phyloP scores from a whole-genome alignment of 2,329 filamentous ascomycete genomes.

The Colletotrichum cereale region DNA sequence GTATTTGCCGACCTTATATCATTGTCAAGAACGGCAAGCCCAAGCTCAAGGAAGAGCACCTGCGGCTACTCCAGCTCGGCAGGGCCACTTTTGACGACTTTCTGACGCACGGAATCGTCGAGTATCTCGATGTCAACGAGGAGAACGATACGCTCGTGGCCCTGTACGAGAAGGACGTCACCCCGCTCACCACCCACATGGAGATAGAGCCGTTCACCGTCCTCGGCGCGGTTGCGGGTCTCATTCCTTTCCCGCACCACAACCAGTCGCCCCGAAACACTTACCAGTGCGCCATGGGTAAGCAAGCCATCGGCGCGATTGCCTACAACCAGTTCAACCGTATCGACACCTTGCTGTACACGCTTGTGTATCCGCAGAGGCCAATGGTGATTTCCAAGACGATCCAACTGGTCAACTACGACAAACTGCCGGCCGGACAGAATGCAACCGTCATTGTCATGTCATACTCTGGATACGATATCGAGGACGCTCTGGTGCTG shows the following conservation, averaged over 20 bases:
- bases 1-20: slow-evolving; percentile 95
- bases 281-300: slow-evolving; percentile 99
- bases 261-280: slow-evolving; percentile 99
- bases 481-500: slow-evolving; percentile 95
- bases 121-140: slow-evolving; percentile 98
- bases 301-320: slow-evolving; percentile 98
- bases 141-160: slow-evolving; percentile 97
- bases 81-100: slow-evolving; percentile 95
- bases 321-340: slow-evolving; percentile 98
- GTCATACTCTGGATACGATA: slow-evolving; percentile 99
- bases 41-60: slow-evolving; percentile 81
- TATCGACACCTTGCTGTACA: slow-evolving; percentile 95
- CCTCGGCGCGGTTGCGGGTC: slow-evolving; percentile 91
- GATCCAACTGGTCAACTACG: slow-evolving; percentile 96
- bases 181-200: slow-evolving; percentile 87
- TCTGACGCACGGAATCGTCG: slow-evolving; percentile 87
- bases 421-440: slow-evolving; percentile 95
- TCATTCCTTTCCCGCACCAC: slow-evolving; percentile 98
- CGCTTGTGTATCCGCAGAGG: slow-evolving; percentile 97
- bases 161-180: slow-evolving; percentile 87
- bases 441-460: slow-evolving; percentile 98
- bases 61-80: slow-evolving; percentile 85
- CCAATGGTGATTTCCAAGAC: slow-evolving; percentile 98
- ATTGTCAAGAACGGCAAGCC: slow-evolving; percentile 91
- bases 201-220: slow-evolving; percentile 99